Evolutionary conservation across 441 rosid species (phyloP), one percentile per base, ranked within the genome.

Genomic region (Omphalea diandra): DNA sequence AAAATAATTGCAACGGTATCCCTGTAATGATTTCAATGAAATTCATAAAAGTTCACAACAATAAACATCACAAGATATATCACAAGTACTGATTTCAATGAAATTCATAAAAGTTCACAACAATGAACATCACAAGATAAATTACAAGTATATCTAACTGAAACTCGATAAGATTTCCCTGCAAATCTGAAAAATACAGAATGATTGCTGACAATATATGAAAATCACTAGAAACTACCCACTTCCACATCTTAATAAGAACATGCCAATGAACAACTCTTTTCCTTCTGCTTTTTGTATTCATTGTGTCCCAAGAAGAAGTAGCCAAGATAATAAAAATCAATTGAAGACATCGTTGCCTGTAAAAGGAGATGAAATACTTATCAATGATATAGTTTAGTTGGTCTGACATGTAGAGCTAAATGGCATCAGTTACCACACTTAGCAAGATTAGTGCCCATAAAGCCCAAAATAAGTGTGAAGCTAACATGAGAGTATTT

Each of bases 381-480:
- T 22, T 17, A 20, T 52, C 46, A 27, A 60, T 18, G 52, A 29
- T n/a, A 41, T 1, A 47, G 18, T 70, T 60, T n/a, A 36, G 24
- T 59, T 58, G 50, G 49, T 15, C 60, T 32, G 68, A 63, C 46
- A 65, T 17, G 29, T 62, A 49, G 24, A 47, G 40, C 11, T 32
- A 7, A 54, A 41, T 33, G 36, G 4, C 9, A 3, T 9, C 15
- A 18, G 2, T 76, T 59, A 90, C 99, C 98, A 93, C n/a, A n/a
- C n/a, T n/a, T n/a, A n/a, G n/a, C n/a, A n/a, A 98, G 73, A 96
- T 96, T 59, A 93, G 78, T 6, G 94, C 97, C 99, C 99, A 96
- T 73, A 90, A 73, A 10, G 98, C 97, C 99, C 97, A 96, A 73
- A 81, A 82, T 61, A 96, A 56, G 82, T 96, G 97, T 31, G 97